A percentile compares a stretch with the other conserved stretches of the same genome.
Evolutionary conservation across 1,284 basidiomycete genomes (phyloP).

Genomic region (Cerrena zonata): DNA sequence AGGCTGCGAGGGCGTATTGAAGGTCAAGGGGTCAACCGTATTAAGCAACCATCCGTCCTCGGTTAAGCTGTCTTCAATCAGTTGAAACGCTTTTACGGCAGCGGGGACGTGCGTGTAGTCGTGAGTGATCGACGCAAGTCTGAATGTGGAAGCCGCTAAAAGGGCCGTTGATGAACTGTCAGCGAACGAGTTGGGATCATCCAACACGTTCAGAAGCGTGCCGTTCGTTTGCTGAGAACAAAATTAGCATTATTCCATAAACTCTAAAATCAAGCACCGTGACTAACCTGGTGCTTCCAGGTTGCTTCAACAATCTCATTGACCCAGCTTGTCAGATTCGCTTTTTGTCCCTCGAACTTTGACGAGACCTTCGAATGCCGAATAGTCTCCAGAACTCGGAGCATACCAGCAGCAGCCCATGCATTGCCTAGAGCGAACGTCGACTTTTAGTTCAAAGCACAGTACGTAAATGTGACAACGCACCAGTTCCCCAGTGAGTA

Average conservation of each 20-base stretch:
- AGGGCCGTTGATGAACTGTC: slow-evolving; percentile 50
- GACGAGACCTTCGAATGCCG: slow-evolving; percentile 38
- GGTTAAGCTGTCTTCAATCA: slow-evolving; percentile 36
- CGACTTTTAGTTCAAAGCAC: too few species aligned
- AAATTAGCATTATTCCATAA: not conserved
- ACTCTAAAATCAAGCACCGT: not conserved
- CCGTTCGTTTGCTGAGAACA: slow-evolving; percentile 30
- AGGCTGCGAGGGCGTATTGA: slow-evolving; percentile 35
- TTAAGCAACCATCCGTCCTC: slow-evolving; percentile 49
- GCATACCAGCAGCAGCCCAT: slow-evolving; percentile 66
- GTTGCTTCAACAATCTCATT: slow-evolving; percentile 48
- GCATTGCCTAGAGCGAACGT: slow-evolving; percentile 61
- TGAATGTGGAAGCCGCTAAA: slow-evolving; percentile 45
- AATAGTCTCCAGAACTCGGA: slow-evolving; percentile 55
- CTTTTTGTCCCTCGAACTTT: slow-evolving; percentile 38
- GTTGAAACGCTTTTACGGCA: slow-evolving; percentile 37
- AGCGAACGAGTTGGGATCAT: slow-evolving; percentile 39
- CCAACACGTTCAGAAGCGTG: slow-evolving; percentile 48
- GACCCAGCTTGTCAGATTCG: slow-evolving; percentile 52
- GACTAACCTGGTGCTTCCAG: slow-evolving; percentile 43
- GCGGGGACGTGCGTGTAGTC: slow-evolving; percentile 30
- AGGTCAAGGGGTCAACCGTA: slow-evolving; percentile 60
- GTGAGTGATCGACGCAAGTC: slow-evolving; percentile 30
- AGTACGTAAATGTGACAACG: slow-evolving; percentile 7
- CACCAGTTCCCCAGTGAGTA: slow-evolving; percentile 51